A percentile compares a stretch with the other conserved stretches of the same genome.
Evolutionary conservation across 192 early-diverging fungal genomes (phyloP).

Genomic region (Coemansia umbellata): DNA sequence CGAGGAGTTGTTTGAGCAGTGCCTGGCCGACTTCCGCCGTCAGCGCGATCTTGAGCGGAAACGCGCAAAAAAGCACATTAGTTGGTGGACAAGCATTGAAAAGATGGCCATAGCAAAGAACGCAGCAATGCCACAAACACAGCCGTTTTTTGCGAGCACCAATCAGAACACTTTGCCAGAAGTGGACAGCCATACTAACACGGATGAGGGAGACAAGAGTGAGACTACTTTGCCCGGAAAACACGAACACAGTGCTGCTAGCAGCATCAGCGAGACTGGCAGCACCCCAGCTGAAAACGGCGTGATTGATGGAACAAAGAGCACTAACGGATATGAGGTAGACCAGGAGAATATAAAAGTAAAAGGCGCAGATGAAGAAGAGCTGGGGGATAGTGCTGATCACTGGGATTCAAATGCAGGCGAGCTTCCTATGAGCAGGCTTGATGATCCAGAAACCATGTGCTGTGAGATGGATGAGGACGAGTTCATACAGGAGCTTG

Average conservation of each 20-base stretch:
- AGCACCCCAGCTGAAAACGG: neutral
- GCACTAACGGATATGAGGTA: neutral
- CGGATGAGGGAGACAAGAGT: neutral
- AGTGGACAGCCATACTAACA: neutral
- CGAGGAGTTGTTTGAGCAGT: slow-evolving; percentile 95
- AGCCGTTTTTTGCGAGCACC: neutral
- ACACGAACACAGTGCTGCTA: neutral
- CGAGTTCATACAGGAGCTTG: slow-evolving; percentile 52
- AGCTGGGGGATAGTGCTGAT: neutral
- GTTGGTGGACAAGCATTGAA: slow-evolving; percentile 78
- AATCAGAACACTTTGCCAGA: neutral
- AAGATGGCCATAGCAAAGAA: slow-evolving; percentile 30
- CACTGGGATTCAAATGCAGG: slow-evolving; percentile 6
- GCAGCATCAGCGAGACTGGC: neutral
- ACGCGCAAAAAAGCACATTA: slow-evolving; percentile 74
- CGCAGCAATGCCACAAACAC: neutral
- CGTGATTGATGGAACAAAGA: neutral
- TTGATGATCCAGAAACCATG: slow-evolving; percentile 40
- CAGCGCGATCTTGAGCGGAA: slow-evolving; percentile 82
- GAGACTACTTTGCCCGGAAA: neutral
- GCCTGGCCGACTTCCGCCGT: slow-evolving; percentile 88
- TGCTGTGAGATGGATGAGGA: slow-evolving; percentile 49
- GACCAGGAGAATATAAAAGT: neutral
- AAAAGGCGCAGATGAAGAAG: neutral
- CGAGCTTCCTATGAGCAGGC: slow-evolving; percentile 44